Evolutionary conservation across 352 stramenopile species (phyloP), one percentile per base, ranked within the genome.

Genomic region (Pseudoperonospora humuli): DNA sequence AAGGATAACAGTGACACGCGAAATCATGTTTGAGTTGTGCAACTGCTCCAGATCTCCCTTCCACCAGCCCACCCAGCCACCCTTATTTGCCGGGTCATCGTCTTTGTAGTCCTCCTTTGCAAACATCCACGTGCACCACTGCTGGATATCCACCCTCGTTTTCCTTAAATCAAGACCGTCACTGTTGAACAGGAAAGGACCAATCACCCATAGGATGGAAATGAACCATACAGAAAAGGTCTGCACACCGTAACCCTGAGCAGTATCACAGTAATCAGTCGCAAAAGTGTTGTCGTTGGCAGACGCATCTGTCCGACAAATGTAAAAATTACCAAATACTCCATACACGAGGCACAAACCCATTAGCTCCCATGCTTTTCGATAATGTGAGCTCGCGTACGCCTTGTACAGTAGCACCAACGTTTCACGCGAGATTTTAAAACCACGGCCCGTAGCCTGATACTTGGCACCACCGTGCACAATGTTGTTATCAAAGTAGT

Each of bases 151-250:
- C 11, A 75, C 71, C 47, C 86, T 88, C 3, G 74, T 86, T 57
- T 88, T 88, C 33, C 64, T 65, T 25, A 64, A 84, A 27, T 88
- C 76, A 14, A 88, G 66, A 28, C 76, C 76, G 19, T 88, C 76
- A 52, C 71, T 75, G 59, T 88, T 88, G 57, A 88, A 88, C n/a
- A 88, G 55, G 61, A 84, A 88, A 6, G 76, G 76, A 21, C 64
- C 59, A 5, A 84, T 40, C 13, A 84, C 54, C 74, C 73, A 88
- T 19, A 84, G 35, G 24, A 86, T 64, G 9, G 73, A 70, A 41
- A 88, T 88, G 50, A 86, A 82, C 74, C 74, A 88, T 46, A 88
- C 67, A 3, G 76, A 76, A 53, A 88, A 88, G 39, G 76, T 86
- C 47, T 86, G 74, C 36, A 83, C 73, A 42, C 76, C 74, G 40